Evolutionary conservation across 2,329 filamentous ascomycete species (phyloP).

Genomic region (Macroventuria anomochaeta): DNA sequence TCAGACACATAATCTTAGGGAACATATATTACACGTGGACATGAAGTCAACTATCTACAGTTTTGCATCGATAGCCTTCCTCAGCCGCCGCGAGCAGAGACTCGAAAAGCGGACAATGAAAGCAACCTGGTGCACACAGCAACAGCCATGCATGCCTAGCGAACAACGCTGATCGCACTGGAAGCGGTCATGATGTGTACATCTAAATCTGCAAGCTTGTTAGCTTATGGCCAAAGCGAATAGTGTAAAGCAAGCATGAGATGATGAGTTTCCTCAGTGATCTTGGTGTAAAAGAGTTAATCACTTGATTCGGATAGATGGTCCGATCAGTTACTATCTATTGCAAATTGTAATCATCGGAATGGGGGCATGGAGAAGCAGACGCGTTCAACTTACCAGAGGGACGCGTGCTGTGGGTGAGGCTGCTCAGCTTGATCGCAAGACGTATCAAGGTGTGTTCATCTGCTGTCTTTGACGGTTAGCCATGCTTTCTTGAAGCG

Average conservation of each 20-base stretch:
- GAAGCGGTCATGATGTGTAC: no score
- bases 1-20: no score
- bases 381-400: slow-evolving; percentile 2
- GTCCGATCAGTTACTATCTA: slow-evolving; percentile 71
- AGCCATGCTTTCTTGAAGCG: slow-evolving; percentile 11
- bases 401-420: not conserved
- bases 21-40: no score
- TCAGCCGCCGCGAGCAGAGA: slow-evolving; percentile 2
- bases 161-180: no score
- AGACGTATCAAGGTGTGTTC: not conserved
- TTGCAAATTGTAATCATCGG: slow-evolving; percentile 69
- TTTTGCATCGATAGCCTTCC: slow-evolving; percentile 8
- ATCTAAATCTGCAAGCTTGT: slow-evolving; percentile 29
- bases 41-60: no score
- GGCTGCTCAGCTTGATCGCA: not conserved
- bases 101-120: slow-evolving; percentile 2
- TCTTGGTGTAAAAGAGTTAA: slow-evolving; percentile 68
- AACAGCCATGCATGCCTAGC: not conserved
- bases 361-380: slow-evolving; percentile 33
- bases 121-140: not conserved
- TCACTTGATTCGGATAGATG: slow-evolving; percentile 50
- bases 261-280: slow-evolving; percentile 63
- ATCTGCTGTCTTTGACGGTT: slow-evolving; percentile 17
- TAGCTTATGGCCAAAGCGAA: slow-evolving; percentile 22
- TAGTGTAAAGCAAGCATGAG: slow-evolving; percentile 19